Evolutionary conservation across 371 early-diverging fungal species (phyloP), one percentile per base, ranked within the genome.

Genomic region (Parasitella parasitica): DNA sequence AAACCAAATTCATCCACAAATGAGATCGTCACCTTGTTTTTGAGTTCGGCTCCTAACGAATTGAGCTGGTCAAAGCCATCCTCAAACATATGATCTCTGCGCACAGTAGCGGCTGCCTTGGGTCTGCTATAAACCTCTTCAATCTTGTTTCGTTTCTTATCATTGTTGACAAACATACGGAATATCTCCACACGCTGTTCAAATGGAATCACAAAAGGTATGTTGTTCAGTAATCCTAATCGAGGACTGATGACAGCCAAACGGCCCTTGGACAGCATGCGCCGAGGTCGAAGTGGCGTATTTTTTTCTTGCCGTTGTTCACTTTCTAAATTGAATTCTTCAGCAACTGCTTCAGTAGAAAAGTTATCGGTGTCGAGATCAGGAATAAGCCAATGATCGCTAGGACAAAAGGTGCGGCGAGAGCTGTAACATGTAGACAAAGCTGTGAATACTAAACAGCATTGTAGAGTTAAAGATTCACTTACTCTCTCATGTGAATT

Each of bases 151-250:
- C 69, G 69, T n/a, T 69, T 58, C 6, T 88, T 81, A 54, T 96
- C 95, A 18, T 81, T 86, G 2, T 76, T 71, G 9, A 95, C 80
- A 77, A 91, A 87, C 58, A 80, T 81, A 12, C 94, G 81, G 66
- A 97, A 95, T n/a, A 97, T 84, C 12, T 84, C 77, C 7, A 95
- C 93, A 13, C 97, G 90, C 37, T 87, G 86, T 52, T 92, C 91
- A 67, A 97, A 95, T 0, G 94, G 93, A 20, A 95, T 86, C 1
- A 95, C 89, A 76, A 95, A 97, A 0, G 96, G 96, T 2, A 96
- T 89, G 58, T 91, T 82, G 54, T 84, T 84, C 57, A 97, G 76
- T 22, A 97, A 75, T 4, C 83, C 87, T 4, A 90, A 80, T 3
- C 91, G 80, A 2, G 91, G 91, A 37, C 84, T 87, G 24, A 86